Conservation (phyloP, 2,329 filamentous ascomycete genomes). For the Moelleriella libera region DNA sequence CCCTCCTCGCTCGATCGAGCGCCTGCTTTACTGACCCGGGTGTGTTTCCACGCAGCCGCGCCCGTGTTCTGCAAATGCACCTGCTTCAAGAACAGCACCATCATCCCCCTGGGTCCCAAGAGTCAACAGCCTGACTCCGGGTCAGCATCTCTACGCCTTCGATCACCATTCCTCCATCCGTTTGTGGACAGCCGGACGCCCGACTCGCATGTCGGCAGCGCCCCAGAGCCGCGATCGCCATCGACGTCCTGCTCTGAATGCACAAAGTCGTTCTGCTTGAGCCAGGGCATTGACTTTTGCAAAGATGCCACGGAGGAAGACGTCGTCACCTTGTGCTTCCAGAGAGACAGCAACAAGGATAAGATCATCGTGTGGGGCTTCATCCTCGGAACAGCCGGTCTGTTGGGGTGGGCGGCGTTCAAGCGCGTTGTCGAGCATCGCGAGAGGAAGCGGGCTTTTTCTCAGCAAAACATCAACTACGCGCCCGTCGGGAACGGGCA, state of each 20-base stretch:
- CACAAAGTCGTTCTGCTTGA: slow-evolving; percentile 50
- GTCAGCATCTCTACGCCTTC: slow-evolving; percentile 9
- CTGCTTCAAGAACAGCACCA: slow-evolving; percentile 55
- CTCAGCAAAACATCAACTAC: slow-evolving; percentile 14
- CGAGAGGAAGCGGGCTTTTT: slow-evolving; percentile 15
- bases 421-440: slow-evolving; percentile 31
- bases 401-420: slow-evolving; percentile 45
- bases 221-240: slow-evolving; percentile 17
- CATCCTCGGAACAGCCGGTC: slow-evolving; percentile 40
- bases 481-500: slow-evolving; percentile 6
- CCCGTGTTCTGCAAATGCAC: slow-evolving; percentile 58
- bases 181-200: background rate
- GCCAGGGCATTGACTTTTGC: slow-evolving; percentile 47
- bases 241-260: slow-evolving; percentile 43
- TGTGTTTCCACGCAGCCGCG: slow-evolving; percentile 26
- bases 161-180: slow-evolving; percentile 9
- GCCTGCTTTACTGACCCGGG: slow-evolving; percentile 8
- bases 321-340: slow-evolving; percentile 49
- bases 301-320: slow-evolving; percentile 47
- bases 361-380: slow-evolving; percentile 53
- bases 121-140: slow-evolving; percentile 16
- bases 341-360: slow-evolving; percentile 54
- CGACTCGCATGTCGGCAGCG: background rate
- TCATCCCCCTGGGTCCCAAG: slow-evolving; percentile 42
- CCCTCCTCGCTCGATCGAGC: background rate